Base-by-base conservation (phyloP, 257 asterid genomes). In the Craterostigma plantagineum region DNA sequence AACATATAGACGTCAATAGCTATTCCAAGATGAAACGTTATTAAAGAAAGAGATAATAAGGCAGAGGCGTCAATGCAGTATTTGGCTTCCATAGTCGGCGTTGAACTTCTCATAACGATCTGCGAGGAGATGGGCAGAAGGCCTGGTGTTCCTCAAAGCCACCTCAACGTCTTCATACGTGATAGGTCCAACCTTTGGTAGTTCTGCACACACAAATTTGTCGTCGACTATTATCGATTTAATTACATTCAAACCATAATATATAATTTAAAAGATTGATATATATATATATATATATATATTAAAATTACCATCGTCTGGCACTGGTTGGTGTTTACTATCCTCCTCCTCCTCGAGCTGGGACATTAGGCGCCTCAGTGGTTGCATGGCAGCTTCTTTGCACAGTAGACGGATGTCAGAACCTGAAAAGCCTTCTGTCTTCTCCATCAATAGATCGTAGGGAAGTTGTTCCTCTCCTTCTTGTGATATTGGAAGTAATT, bases 301-400 rank as follows among this genome's bases (percentile, higher is more conserved):
- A n/a, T n/a, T n/a, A n/a, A n/a, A n/a, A n/a, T n/a, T 92, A 36
- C 74, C 92, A 57, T 76, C 98, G 43, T 91, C 76, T 63, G 76
- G 75, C 33, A 55, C 44, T 38, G 23, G 11, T 1, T 73, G 79
- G 57, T 58, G 70, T 53, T 53, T 70, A 48, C n/a, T n/a, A n/a
- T n/a, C n/a, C n/a, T n/a, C n/a, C n/a, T n/a, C n/a, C n/a, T 64
- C 83, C 63, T 87, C 98, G 35, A 87, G 95, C 56, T 37, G 35
- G 16, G 69, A 53, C 93, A 87, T 87, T 54, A 82, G 35, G 43
- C 93, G 74, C 56, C 98, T 58, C 42, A 87, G 63, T 37, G 95
- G 98, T 58, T 82, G 95, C 98, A 87, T 87, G 23, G 95, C 98
- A 34, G 93, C 95, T 60, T 87, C 98, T 70, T 87, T 87, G 79